phyloP scores from a whole-genome alignment of 1,139 yeast genomes.

The Scheffersomyces parashehatae region DNA sequence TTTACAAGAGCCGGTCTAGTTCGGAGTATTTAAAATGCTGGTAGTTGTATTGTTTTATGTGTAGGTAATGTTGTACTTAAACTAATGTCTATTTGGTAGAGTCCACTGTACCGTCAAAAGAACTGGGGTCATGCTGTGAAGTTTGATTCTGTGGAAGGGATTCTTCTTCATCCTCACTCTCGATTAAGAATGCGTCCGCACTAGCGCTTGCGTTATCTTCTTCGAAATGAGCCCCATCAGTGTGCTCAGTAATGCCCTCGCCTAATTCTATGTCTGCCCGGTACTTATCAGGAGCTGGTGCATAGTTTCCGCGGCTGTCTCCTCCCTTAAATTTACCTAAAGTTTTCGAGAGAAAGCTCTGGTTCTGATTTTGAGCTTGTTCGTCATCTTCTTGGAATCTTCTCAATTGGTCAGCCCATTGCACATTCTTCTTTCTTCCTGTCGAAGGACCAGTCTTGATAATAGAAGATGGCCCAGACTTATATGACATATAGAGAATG shows the following conservation, averaged over 20 bases:
- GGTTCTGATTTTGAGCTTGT: conserved; percentile 17
- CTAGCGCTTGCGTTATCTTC: conserved; percentile 17
- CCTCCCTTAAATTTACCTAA: conserved; percentile 35
- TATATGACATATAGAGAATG: conserved; percentile 37
- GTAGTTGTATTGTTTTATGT: background rate
- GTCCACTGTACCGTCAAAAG: conserved; percentile 1
- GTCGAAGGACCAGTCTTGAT: conserved; percentile 36
- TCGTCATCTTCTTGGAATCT: conserved; percentile 36
- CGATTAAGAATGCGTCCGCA: conserved; percentile 39
- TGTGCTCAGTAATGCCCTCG: conserved; percentile 18
- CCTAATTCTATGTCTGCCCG: conserved; percentile 43
- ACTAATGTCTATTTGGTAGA: background rate
- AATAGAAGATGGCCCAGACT: conserved; percentile 44
- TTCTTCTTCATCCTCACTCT: conserved; percentile 46
- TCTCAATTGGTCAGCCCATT: conserved; percentile 57
- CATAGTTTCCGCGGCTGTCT: conserved; percentile 28
- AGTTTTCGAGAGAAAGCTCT: conserved; percentile 41
- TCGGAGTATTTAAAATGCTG: background rate
- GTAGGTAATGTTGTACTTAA: too few species aligned
- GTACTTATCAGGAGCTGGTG: conserved; percentile 24
- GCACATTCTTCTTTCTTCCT: conserved; percentile 53
- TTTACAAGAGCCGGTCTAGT: background rate
- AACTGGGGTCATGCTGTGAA: background rate
- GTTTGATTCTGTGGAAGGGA: background rate
- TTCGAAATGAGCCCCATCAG: conserved; percentile 7